A percentile compares a stretch with the other conserved stretches of the same genome.
Conservation (phyloP, 192 early-diverging fungal genomes). For the Rhizophlyctis rosea region DNA sequence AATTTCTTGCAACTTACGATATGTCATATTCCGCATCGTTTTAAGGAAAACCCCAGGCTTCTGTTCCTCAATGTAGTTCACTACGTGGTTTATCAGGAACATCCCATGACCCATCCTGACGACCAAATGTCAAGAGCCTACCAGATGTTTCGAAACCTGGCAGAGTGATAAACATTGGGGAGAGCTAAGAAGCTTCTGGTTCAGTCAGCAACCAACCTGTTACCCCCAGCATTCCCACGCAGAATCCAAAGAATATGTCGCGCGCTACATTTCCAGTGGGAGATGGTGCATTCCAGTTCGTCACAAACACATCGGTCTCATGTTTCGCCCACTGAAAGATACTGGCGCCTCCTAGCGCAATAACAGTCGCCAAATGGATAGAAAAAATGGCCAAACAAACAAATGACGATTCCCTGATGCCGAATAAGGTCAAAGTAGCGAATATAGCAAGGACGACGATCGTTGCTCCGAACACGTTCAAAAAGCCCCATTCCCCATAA, state of each 20-base stretch:
- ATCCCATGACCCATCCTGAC: background rate
- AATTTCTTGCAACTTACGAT: slow-evolving; percentile 17
- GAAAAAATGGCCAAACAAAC: slow-evolving; percentile 46
- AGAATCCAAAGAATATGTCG: slow-evolving; percentile 53
- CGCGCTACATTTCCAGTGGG: slow-evolving; percentile 23
- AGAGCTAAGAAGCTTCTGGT: too few relatives aligned
- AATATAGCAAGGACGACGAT: slow-evolving; percentile 45
- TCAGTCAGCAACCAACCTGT: slow-evolving; percentile 5
- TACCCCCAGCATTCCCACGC: slow-evolving; percentile 51
- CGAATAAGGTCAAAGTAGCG: slow-evolving; percentile 43
- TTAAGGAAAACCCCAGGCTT: slow-evolving; percentile 55
- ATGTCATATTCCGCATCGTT: slow-evolving; percentile 55
- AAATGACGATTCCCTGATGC: slow-evolving; percentile 50
- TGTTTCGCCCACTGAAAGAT: slow-evolving; percentile 37
- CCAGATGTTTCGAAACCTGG: background rate
- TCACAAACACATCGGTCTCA: slow-evolving; percentile 37
- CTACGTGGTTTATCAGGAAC: slow-evolving; percentile 1
- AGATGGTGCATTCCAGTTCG: slow-evolving; percentile 45
- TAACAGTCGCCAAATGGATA: slow-evolving; percentile 44
- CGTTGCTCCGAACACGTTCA: slow-evolving; percentile 40
- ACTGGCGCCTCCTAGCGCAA: slow-evolving; percentile 37
- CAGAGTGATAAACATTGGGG: too few relatives aligned
- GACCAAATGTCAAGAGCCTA: background rate
- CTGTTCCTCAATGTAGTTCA: slow-evolving; percentile 57
- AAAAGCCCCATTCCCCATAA: slow-evolving; percentile 28